A percentile compares a stretch with the other conserved stretches of the same genome.
phyloP scores from a whole-genome alignment of 2,329 filamentous ascomycete genomes.

The Sporothrix inflata region DNA sequence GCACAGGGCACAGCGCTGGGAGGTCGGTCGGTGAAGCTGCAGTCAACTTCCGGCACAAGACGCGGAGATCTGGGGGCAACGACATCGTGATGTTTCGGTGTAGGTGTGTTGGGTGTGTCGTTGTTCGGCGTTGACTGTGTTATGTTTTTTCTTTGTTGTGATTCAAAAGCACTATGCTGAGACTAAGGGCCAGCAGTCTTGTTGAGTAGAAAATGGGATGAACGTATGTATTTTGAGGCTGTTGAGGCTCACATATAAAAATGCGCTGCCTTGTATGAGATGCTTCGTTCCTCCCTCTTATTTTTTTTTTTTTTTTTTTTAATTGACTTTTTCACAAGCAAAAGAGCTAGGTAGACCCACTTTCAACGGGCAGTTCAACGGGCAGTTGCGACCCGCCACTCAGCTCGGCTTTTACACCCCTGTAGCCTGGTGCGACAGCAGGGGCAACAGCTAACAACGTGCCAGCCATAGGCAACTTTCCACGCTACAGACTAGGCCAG shows the following conservation, averaged over 20 bases:
- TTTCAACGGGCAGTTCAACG: slow-evolving; percentile 3
- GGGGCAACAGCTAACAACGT: background rate
- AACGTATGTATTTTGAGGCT: background rate
- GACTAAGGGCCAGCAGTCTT: background rate
- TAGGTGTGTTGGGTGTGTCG: background rate
- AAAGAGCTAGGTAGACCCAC: slow-evolving; percentile 1
- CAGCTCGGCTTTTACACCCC: background rate
- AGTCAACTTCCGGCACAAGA: slow-evolving; percentile 70
- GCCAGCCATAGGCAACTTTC: background rate
- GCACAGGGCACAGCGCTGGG: slow-evolving; percentile 70
- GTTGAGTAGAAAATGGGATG: background rate
- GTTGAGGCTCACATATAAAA: background rate
- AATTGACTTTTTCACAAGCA: slow-evolving; percentile 6
- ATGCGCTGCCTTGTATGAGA: background rate
- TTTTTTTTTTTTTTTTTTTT: slow-evolving; percentile 5
- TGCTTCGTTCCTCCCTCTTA: background rate
- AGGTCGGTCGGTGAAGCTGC: slow-evolving; percentile 74
- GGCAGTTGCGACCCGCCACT: slow-evolving; percentile 17
- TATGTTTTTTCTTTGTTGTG: background rate
- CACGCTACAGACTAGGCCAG: background rate
- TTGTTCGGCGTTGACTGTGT: background rate
- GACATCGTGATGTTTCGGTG: slow-evolving; percentile 39
- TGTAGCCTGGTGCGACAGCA: background rate
- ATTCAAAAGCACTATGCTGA: no score
- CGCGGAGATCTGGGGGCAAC: slow-evolving; percentile 61